Base-by-base conservation (phyloP, 768 basidiomycete genomes). In the Pholiota molesta region DNA sequence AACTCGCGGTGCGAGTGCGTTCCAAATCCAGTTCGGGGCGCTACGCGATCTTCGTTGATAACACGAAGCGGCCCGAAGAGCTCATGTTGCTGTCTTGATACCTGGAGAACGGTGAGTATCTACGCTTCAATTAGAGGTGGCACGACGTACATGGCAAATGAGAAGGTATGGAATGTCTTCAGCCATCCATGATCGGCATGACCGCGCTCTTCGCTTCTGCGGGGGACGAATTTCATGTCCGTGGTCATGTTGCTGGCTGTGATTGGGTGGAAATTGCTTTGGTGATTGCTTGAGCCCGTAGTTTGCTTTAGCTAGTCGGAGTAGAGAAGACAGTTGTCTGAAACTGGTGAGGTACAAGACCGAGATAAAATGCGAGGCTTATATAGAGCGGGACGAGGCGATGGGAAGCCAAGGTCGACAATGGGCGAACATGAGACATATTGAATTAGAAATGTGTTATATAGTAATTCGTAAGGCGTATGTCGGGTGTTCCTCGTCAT, bases 21-120 rank as follows among this genome's bases (percentile, higher is more conserved):
- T 2, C 92, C 94, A 65, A 98, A 98, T 0, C 97, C 97, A 17
- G 86, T 88, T 17, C 75, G 69, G 6, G 90, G 77, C 4, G 81
- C 83, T 42, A 96, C 91, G n/a, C 92, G 88, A 68, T 95, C 94
- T 74, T 97, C 95, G 76, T 97, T 97, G 74, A 98, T 89, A 37
- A 98, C 92, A 9, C 95, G 86, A 1, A 98, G 83, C 16, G 85
- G 68, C 1, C 95, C 92, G 65, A 86, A 96, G 1, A 78, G 75
- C 49, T 86, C 79, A 65, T 87, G 87, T 1, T 57, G 8, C 70
- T 64, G 51, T 90, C 88, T 42, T 85, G 80, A 71, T 94, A 97
- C 68, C 83, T 87, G 35, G 14, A 28, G 14, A 13, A 49, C 31
- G 37, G 10, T 54, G 11, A 21, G 40, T 26, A 17, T 5, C 28